phyloP scores from a whole-genome alignment of 2,329 filamentous ascomycete genomes.

The Arthroderma sp. region DNA sequence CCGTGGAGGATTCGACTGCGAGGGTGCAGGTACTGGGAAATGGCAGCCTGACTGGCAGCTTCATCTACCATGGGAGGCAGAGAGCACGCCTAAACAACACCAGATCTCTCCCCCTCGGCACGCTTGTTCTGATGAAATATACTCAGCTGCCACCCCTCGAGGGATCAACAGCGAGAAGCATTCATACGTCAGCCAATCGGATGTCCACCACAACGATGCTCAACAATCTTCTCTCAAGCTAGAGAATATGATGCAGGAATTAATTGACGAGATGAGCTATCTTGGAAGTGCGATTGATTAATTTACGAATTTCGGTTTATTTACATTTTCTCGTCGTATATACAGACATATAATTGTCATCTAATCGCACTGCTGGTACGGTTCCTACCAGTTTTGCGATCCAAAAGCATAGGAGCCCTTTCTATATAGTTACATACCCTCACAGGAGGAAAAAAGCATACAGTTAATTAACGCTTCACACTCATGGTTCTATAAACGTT shows the following conservation, averaged over 20 bases:
- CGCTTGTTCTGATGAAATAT: too few species aligned
- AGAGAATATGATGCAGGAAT: conserved; percentile 30
- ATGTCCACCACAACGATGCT: neutral
- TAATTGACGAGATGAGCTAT: conserved; percentile 41
- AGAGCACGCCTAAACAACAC: neutral
- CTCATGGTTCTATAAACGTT: too few species aligned
- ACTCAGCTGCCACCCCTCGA: neutral
- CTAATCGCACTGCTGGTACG: too few species aligned
- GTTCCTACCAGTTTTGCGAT: too few species aligned
- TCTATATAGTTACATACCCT: too few species aligned
- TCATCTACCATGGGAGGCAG: conserved; percentile 1
- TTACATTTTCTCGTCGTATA: too few species aligned
- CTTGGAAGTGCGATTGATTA: conserved; percentile 32
- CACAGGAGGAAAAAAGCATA: too few species aligned
- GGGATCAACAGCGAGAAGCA: neutral
- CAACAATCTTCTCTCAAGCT: conserved; percentile 1
- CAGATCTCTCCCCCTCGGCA: neutral
- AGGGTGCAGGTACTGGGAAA: neutral
- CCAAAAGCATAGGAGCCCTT: too few species aligned
- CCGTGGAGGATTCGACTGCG: neutral
- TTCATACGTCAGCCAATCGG: neutral
- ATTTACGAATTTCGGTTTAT: too few species aligned
- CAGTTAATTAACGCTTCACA: too few species aligned
- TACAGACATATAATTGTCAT: too few species aligned
- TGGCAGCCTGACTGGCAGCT: neutral